These are phyloP conservation scores for Scedosporium dehoogii DNA, from an alignment of 2,329 filamentous ascomycete species.

Conservation along the genomic window DNA sequence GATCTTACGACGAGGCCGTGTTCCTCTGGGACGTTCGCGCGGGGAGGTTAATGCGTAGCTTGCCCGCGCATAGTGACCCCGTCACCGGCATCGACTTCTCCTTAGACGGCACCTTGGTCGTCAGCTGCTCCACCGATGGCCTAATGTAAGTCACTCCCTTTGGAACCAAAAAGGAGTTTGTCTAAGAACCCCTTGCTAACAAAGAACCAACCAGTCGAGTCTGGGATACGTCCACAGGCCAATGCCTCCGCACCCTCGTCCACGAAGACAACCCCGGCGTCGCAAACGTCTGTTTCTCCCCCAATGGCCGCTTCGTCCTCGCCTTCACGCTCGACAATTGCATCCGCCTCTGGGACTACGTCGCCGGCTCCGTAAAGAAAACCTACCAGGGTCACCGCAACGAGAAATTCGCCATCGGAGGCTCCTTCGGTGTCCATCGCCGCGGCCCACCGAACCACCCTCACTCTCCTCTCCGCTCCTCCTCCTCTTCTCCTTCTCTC, in stretches of 20 bases:
- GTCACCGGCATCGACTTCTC: conserved; percentile 92
- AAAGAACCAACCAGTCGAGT: conserved; percentile 49
- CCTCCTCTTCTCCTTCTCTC: not conserved
- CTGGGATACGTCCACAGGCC: conserved; percentile 92
- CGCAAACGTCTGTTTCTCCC: conserved; percentile 80
- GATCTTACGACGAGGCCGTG: conserved; percentile 93
- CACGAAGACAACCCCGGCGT: conserved; percentile 89
- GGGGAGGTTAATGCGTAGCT: conserved; percentile 74
- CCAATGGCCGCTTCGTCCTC: conserved; percentile 87
- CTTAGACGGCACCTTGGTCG: conserved; percentile 82
- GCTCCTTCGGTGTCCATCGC: conserved; percentile 60
- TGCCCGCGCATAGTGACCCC: conserved; percentile 92
- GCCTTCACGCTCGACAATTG: conserved; percentile 87
- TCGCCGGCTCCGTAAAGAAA: conserved; percentile 83
- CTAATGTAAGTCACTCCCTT: conserved; percentile 51
- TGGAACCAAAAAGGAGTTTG: no score
- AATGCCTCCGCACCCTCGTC: conserved; percentile 88
- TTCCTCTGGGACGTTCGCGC: conserved; percentile 94
- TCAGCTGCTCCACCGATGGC: conserved; percentile 84
- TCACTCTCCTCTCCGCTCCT: not conserved
- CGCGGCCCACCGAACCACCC: not conserved
- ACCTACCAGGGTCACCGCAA: conserved; percentile 94
- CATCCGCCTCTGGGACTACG: conserved; percentile 90
- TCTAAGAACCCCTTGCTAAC: no score
- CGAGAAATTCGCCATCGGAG: conserved; percentile 71